Evolutionary conservation across 345 rosid species (phyloP).

Genomic region (Conringia planisiliqua): DNA sequence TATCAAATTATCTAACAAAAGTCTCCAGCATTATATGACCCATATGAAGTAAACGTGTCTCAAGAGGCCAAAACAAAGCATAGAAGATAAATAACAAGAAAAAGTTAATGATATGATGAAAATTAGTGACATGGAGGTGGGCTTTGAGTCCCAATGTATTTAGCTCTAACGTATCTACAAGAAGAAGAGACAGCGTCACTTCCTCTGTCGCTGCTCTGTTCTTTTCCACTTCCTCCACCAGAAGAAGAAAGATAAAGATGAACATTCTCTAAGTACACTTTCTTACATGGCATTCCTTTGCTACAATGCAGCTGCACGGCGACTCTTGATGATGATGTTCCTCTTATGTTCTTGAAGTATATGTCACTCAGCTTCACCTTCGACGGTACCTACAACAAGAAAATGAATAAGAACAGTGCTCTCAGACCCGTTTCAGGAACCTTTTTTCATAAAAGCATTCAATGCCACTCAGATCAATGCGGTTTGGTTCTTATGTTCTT

Average conservation of each 20-base stretch:
- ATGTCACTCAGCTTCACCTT: constrained; percentile 47
- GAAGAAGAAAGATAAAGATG: constrained; percentile 41
- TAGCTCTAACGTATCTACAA: constrained; percentile 50
- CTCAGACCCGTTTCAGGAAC: not conserved
- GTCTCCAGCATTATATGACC: not conserved
- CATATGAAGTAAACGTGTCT: constrained; percentile 16
- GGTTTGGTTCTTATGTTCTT: not conserved
- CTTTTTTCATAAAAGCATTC: not conserved
- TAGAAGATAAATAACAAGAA: not conserved
- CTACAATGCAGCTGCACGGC: constrained; percentile 54
- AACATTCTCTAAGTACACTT: constrained; percentile 50
- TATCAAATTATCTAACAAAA: not conserved
- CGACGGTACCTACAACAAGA: constrained; percentile 35
- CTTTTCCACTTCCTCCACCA: constrained; percentile 2
- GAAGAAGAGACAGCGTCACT: constrained; percentile 40
- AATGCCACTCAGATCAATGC: not conserved
- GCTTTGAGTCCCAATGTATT: constrained; percentile 51
- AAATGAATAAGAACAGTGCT: constrained; percentile 7
- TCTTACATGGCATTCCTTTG: constrained; percentile 45
- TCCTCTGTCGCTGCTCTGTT: constrained; percentile 19
- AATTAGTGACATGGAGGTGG: constrained; percentile 49
- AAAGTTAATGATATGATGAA: constrained; percentile 1
- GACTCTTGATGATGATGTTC: constrained; percentile 42
- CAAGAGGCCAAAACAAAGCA: constrained; percentile 7
- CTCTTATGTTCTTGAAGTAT: constrained; percentile 51